Percentiles rank a stretch among this genome's conserved stretches.
phyloP scores from a whole-genome alignment of 495 filamentous ascomycete genomes.

The Lepraria neglecta region DNA sequence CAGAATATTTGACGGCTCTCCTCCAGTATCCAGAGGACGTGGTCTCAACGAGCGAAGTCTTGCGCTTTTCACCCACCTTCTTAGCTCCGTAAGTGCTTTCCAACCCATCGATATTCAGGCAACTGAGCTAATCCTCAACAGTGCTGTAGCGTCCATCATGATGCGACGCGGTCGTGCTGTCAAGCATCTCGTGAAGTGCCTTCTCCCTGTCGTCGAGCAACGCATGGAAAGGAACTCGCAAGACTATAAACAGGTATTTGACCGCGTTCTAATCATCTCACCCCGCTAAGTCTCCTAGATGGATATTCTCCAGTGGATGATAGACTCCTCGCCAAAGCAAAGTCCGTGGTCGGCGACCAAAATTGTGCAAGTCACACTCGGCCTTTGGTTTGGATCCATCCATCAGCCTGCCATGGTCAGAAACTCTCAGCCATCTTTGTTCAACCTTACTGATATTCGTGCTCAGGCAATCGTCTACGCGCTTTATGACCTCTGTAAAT shows the following conservation, averaged over 20 bases:
- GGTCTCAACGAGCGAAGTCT: constrained; percentile 8
- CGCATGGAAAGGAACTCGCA: constrained; percentile 4
- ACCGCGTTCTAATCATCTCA: too few relatives aligned
- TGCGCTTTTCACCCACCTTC: constrained; percentile 14
- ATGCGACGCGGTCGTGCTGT: constrained; percentile 10
- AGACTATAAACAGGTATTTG: too few relatives aligned
- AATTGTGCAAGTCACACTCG: constrained; percentile 14
- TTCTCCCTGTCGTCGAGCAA: constrained; percentile 12
- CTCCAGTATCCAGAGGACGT: constrained; percentile 20
- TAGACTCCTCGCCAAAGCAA: too few relatives aligned
- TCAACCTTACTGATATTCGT: too few relatives aligned
- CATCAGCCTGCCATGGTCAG: constrained; percentile 12
- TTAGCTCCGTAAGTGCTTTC: too few relatives aligned
- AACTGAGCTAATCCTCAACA: too few relatives aligned
- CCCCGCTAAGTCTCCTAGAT: neutral
- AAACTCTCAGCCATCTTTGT: too few relatives aligned
- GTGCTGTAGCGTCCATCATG: constrained; percentile 9
- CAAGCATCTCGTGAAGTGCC: constrained; percentile 5
- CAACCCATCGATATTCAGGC: too few relatives aligned
- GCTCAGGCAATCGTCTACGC: too few relatives aligned
- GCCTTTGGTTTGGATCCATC: constrained; percentile 14
- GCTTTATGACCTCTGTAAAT: constrained; percentile 20
- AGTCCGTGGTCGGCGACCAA: neutral
- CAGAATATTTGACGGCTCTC: constrained; percentile 11
- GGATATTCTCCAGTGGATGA: too few relatives aligned